Conservation (phyloP, 139 green algal species). For the Edaphochlamys debaryana region DNA sequence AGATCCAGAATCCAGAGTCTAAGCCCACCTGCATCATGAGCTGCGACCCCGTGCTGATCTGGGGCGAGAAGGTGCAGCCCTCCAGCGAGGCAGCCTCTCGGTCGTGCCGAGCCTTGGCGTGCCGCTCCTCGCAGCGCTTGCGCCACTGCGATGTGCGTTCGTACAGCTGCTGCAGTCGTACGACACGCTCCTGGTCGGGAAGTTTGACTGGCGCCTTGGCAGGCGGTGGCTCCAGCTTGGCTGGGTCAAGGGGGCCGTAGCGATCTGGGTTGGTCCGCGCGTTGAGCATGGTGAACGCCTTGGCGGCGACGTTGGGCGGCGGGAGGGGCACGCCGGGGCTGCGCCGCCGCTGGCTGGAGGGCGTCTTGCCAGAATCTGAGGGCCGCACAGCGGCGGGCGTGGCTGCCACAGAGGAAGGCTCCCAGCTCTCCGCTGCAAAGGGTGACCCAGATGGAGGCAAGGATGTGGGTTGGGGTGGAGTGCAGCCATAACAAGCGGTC, state of each 20-base stretch:
- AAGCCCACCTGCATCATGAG: slow-evolving; percentile 37
- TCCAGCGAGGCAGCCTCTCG: neutral
- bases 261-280: neutral
- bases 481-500: too few relatives aligned
- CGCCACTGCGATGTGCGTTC: neutral
- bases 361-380: too few relatives aligned
- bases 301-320: neutral
- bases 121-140: slow-evolving; percentile 2
- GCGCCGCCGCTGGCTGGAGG: too few relatives aligned
- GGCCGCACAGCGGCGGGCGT: too few relatives aligned
- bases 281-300: slow-evolving; percentile 26
- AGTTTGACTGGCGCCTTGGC: neutral
- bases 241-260: neutral
- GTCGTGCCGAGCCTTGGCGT: slow-evolving; percentile 4
- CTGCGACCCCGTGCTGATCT: slow-evolving; percentile 3
- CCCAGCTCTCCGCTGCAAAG: too few relatives aligned
- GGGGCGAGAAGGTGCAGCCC: slow-evolving; percentile 30
- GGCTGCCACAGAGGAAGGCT: too few relatives aligned
- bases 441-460: too few relatives aligned
- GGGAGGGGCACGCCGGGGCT: neutral
- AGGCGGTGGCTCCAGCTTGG: neutral
- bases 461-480: too few relatives aligned
- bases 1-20: too few relatives aligned
- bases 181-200: slow-evolving; percentile 9
- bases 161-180: slow-evolving; percentile 35